Evolutionary conservation across 1,284 basidiomycete species (phyloP).

Genomic region (Tylopilus orsonianus): DNA sequence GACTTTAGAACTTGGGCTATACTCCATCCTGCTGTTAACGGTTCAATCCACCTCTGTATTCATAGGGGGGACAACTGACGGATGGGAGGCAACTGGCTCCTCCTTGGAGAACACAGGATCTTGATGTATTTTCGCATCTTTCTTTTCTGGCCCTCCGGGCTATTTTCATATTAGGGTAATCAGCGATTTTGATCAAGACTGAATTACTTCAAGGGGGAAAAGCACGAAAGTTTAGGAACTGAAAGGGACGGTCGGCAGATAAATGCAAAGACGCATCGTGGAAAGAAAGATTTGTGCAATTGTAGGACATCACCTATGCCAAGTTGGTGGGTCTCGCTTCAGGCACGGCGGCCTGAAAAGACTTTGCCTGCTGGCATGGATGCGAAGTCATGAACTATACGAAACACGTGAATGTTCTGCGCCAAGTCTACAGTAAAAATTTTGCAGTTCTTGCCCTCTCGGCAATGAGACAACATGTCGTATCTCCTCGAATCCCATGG

Average conservation of each 20-base stretch:
- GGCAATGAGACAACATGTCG: neutral
- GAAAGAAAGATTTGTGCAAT: neutral
- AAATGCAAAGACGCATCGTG: neutral
- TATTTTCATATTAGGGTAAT: slow-evolving; percentile 8
- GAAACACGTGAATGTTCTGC: neutral
- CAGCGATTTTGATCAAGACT: slow-evolving; percentile 4
- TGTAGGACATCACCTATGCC: neutral
- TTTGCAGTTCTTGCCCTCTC: neutral
- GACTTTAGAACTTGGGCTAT: neutral
- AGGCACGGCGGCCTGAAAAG: too few species aligned
- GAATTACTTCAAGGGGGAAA: neutral
- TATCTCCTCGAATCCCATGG: neutral
- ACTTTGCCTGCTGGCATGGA: neutral
- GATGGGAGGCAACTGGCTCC: neutral
- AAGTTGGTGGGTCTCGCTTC: neutral
- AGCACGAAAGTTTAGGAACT: neutral
- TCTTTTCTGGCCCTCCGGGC: slow-evolving; percentile 1
- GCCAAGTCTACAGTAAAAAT: neutral
- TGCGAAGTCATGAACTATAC: neutral
- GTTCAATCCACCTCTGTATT: neutral
- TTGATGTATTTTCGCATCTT: neutral
- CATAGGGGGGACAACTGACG: neutral
- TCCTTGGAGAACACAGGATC: neutral
- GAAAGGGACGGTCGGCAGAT: neutral
- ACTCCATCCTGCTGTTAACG: neutral